A percentile compares a stretch with the other conserved stretches of the same genome.
phyloP scores from a whole-genome alignment of 148 eudicot genomes.

The Persicaria maculosa region DNA sequence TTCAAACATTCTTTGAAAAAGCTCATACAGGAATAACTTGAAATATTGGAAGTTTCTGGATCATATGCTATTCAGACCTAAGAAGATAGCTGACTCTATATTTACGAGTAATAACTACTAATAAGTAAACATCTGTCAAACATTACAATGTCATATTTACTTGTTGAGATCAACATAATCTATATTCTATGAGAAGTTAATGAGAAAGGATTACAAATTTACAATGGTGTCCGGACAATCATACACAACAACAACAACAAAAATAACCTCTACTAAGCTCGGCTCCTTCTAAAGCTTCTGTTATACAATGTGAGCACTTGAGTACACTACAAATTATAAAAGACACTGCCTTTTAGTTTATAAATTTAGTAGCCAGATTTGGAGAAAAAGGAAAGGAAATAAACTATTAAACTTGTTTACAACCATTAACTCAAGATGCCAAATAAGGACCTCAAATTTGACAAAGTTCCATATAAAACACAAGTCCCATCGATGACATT shows the following conservation, averaged over 20 bases:
- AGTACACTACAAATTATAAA: not conserved
- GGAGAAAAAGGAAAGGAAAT: not conserved
- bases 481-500: not conserved
- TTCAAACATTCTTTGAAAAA: not conserved
- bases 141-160: not conserved
- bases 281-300: not conserved
- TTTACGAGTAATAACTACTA: not conserved
- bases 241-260: not conserved
- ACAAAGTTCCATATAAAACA: not conserved
- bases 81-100: not conserved
- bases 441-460: not conserved
- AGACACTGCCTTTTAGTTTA: not conserved
- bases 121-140: not conserved
- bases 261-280: not conserved
- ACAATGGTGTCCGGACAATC: not conserved
- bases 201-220: not conserved
- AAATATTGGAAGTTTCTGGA: not conserved
- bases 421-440: not conserved
- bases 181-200: not conserved
- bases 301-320: not conserved
- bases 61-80: not conserved
- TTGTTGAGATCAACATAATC: not conserved
- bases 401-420: not conserved
- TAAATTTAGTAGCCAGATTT: not conserved
- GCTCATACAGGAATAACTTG: not conserved